Evolutionary conservation across 371 early-diverging fungal genomes (phyloP).

Genomic region (Funneliformis caledonium): DNA sequence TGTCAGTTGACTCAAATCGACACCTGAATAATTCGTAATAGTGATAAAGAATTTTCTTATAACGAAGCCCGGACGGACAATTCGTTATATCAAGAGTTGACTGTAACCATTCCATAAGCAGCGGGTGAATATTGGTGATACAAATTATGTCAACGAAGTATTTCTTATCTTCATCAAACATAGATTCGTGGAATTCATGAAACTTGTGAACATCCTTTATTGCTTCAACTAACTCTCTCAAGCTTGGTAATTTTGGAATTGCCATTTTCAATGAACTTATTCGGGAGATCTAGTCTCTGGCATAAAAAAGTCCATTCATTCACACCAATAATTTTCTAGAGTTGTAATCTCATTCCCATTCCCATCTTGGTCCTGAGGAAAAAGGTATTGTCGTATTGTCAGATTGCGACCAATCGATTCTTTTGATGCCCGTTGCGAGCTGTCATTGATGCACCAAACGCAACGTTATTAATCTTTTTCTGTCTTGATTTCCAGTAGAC

Average conservation of each 20-base stretch:
- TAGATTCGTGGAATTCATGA: slow-evolving; percentile 5
- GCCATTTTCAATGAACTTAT: not conserved
- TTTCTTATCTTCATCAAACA: not conserved
- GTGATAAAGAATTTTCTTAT: too few species aligned
- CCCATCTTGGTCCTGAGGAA: too few species aligned
- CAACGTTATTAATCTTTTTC: slow-evolving; percentile 10
- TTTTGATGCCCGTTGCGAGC: not conserved
- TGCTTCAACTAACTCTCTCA: too few species aligned
- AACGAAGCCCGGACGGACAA: too few species aligned
- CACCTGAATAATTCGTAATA: too few species aligned
- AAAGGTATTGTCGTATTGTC: not conserved
- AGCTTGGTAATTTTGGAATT: too few species aligned
- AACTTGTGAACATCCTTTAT: not conserved
- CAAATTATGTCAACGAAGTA: not conserved
- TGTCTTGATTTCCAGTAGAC: not conserved
- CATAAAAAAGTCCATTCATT: slow-evolving; percentile 17
- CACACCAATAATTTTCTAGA: not conserved
- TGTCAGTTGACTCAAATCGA: too few species aligned
- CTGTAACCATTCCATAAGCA: not conserved
- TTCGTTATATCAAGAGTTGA: too few species aligned
- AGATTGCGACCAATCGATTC: not conserved
- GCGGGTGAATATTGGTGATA: slow-evolving; percentile 6
- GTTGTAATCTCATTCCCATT: not conserved
- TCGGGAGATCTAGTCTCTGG: slow-evolving; percentile 9
- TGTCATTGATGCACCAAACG: slow-evolving; percentile 3